Evolutionary conservation across 139 green algal species (phyloP), one percentile per base, ranked within the genome.

Genomic region (Zygnema circumcarinatum): DNA sequence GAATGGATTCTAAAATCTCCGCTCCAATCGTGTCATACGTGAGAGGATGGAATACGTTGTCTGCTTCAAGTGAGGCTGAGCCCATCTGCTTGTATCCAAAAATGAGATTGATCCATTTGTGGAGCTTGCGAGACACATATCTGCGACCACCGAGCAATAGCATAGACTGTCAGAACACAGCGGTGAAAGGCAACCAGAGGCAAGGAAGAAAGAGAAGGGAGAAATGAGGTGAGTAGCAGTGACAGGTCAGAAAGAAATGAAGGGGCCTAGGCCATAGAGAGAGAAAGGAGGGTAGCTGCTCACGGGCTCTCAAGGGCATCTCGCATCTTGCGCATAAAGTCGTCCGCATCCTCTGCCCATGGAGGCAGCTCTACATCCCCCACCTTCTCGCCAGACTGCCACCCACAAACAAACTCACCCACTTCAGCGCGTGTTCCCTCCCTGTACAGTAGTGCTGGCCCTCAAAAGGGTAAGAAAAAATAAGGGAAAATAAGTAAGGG

Each of bases 1-100:
- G 62, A 39, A 87, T 69, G 33, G 39, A 67, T 2, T 35, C 38
- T 2, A 90, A 69, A 35, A 69, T 53, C 22, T 72, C 7, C 2
- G 36, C 36, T n/a, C 72, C 69, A 2, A 73, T 35, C 38, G 81
- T 76, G 29, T 97, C 96, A 88, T 98, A 98, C 0, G 95, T 98
- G 29, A 97, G 91, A 86, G 96, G 90, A 83, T 95, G 94, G 90
- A 98, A 98, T 83, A 96, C 83, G 89, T 97, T 97, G 91, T 95
- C 93, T 0, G 95, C 93, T 41, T 95, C 94, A 38, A 96, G 91
- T 40, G 95, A 93, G 0, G 79, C 92, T 1, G 62, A 76, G 1
- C 95, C 96, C 1, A 84, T 87, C 88, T 98, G 95, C 92, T 95
- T 95, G 94, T 83, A 94, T 0, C 96, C 96, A 88, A 98, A 98